Base-by-base conservation (phyloP, 2,329 filamentous ascomycete species). In the Alternaria alternata region DNA sequence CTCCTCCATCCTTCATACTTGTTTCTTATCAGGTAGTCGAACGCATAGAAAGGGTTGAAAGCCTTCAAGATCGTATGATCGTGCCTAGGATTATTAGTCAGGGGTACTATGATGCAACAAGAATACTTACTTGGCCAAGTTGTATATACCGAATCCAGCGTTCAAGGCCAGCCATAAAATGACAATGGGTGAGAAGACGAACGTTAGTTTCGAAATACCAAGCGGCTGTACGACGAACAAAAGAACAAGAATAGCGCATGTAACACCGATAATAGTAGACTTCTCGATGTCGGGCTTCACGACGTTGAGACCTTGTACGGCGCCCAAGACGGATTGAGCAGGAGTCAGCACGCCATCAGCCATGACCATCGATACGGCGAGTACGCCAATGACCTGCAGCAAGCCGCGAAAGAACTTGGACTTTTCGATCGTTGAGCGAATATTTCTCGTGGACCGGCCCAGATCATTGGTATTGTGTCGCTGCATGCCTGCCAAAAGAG, bases 341-440 rank as follows among this genome's bases (percentile, higher is more conserved):
- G 89, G 89, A 1, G 89, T 91, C 26, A 91, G 78, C 11, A 91
- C 84, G 46, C 89, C 88, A 72, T 91, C 85, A 32, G 84, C 82
- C 78, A 91, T 88, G 62, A 91, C 88, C 83, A 91, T 86, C 28
- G 86, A 86, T 9, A 91, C 89, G 11, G 87, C 88, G 8, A 91
- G 78, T 1, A 91, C 87, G 1, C 87, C 88, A 44, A 90, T 82
- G 1, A 84, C 78, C 70, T 90, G 89, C 18, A 91, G 78, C 0
- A 87, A 64, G 11, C 79, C 78, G 34, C 86, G 84, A 18, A 85
- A 81, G 48, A 84, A 73, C 5, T 58, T 78, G 59, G 84, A 89
- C 7, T 82, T 81, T 68, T 91, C 89, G 46, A 91, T 81, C 14
- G 84, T 81, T 4, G 80, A 81, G 22, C 89, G 83, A 3, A 91